A percentile compares a stretch with the other conserved stretches of the same genome.
phyloP scores from a whole-genome alignment of 441 rosid species.

The Euphorbia schlechtendalii region DNA sequence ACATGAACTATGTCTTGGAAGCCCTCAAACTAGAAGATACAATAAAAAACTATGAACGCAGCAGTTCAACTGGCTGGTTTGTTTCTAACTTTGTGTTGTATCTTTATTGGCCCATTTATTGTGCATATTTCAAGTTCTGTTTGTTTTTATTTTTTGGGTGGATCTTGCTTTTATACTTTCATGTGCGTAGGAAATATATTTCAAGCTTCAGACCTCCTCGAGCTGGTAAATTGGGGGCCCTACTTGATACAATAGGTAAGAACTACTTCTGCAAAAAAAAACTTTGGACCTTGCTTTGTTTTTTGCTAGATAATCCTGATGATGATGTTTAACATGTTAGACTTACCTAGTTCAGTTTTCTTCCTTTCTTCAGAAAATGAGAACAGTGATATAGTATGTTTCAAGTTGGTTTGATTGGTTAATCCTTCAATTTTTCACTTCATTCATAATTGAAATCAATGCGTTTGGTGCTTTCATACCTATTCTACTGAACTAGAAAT shows the following conservation, averaged over 20 bases:
- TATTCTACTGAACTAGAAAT: not conserved
- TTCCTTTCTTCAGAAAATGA: not conserved
- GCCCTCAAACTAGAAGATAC: slow-evolving; percentile 95
- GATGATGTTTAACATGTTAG: not conserved
- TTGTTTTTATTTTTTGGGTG: not conserved
- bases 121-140: slow-evolving; percentile 2
- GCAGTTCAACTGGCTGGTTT: slow-evolving; percentile 89
- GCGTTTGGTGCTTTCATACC: not conserved
- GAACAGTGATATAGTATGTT: not conserved
- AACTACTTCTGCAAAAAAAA: not conserved
- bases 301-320: not conserved
- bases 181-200: slow-evolving; percentile 63
- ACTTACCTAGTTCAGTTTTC: not conserved
- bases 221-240: slow-evolving; percentile 55
- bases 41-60: slow-evolving; percentile 73
- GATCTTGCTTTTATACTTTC: slow-evolving; percentile 16
- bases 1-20: slow-evolving; percentile 71
- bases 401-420: slow-evolving; percentile 1
- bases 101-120: slow-evolving; percentile 19
- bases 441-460: not conserved
- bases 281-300: not conserved
- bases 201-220: slow-evolving; percentile 78
- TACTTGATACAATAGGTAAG: slow-evolving; percentile 69
- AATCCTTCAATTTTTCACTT: not conserved
- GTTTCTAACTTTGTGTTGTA: slow-evolving; percentile 21